Base-by-base conservation (phyloP, 2,329 filamentous ascomycete species). In the Diaporthe vaccinii region DNA sequence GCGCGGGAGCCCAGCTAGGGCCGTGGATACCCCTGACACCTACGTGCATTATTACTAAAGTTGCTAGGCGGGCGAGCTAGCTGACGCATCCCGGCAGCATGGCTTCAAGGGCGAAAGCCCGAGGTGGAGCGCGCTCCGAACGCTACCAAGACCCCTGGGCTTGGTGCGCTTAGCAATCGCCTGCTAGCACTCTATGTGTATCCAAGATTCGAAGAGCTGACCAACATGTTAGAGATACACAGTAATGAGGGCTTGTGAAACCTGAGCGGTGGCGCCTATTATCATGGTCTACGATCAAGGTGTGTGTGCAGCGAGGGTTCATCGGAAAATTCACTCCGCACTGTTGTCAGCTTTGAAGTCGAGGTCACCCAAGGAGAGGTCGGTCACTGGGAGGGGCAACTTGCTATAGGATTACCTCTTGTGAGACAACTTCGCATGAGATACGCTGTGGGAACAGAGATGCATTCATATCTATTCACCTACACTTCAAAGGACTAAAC, bases 161-260 rank as follows among this genome's bases (percentile, higher is more conserved):
- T 28, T 36, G 46, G 22, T 68, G 46, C 31, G 65, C 65, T 68
- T 68, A 53, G 31, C 65, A 53, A 68, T 68, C 65, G 8, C 14
- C 61, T 67, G 9, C 28, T 49, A 53, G 46, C 22, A 53, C 46
- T 68, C 46, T 12, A 39, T 39, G 65, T 17, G 46, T 36, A 22
- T 51, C 28, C 46, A 68, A 22, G 31, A 68, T 68, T 68, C 31
- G 31, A 41, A 25, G 31, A 68, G 46, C 65, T 39, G 65, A 53
- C 62, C 62, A 68, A 36, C 9, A 28, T 41, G 17, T 62, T 44
- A 65, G 25, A 15, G 61, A 65, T 14, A 17, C 20, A 12, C 41
- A 46, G 25, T 34, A 46, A 1, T 51, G 41, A n/a, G 41, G 20
- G 25, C 3, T 14, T 65, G 17, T 31, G 39, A 12, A 14, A 49